Conservation (phyloP, 495 filamentous ascomycete genomes). For the Penicillium goetzii region DNA sequence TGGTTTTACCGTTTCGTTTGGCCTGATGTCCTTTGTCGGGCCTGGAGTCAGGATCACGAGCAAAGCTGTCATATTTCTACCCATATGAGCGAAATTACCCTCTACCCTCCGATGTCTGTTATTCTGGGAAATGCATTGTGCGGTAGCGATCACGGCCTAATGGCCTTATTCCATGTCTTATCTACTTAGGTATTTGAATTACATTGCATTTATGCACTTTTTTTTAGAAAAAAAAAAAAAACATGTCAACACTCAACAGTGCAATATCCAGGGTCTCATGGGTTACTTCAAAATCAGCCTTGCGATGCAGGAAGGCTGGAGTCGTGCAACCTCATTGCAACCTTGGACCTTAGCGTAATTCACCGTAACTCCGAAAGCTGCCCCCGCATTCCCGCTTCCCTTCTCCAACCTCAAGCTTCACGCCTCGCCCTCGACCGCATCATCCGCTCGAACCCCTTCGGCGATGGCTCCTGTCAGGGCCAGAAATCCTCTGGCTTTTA, state of each 20-base stretch:
- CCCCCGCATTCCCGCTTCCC: conserved; percentile 29
- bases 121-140: conserved; percentile 43
- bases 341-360: conserved; percentile 16
- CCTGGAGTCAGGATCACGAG: conserved; percentile 16
- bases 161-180: conserved; percentile 19
- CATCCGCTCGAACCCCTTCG: conserved; percentile 12
- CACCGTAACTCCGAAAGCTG: conserved; percentile 16
- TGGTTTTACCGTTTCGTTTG: conserved; percentile 21
- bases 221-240: too few species aligned
- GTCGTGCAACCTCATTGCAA: conserved; percentile 14
- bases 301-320: background rate
- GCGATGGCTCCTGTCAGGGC: conserved; percentile 41
- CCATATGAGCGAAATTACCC: conserved; percentile 36
- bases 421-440: conserved; percentile 12
- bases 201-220: conserved; percentile 26
- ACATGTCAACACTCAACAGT: too few species aligned
- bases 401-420: conserved; percentile 25
- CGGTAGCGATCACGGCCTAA: conserved; percentile 24
- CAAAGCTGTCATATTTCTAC: conserved; percentile 31
- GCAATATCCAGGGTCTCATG: background rate
- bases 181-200: conserved; percentile 23
- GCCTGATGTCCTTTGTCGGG: conserved; percentile 13
- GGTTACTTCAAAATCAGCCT: background rate
- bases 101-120: conserved; percentile 26
- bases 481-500: conserved; percentile 63